These are phyloP conservation scores for Pythium myriotylum DNA, from an alignment of 352 stramenopile species.

Conservation along the genomic window DNA sequence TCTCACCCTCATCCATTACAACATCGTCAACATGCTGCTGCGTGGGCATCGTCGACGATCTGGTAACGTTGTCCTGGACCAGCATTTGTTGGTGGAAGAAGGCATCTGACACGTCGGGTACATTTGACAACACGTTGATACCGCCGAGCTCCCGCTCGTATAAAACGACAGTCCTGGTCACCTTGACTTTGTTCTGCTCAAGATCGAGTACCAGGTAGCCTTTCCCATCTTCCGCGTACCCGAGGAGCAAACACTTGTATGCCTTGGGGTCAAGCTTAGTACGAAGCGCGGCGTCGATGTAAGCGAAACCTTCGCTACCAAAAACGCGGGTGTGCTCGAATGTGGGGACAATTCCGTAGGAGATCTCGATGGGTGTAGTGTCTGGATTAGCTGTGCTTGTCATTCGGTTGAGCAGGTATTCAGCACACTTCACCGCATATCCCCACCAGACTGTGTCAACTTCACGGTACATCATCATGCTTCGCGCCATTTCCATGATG, in stretches of 20 bases:
- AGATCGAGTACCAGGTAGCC: slow-evolving; percentile 7
- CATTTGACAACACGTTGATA: slow-evolving; percentile 1
- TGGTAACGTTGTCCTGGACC: no score
- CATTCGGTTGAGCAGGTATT: slow-evolving; percentile 20
- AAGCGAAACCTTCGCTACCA: slow-evolving; percentile 13
- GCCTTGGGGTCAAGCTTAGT: slow-evolving; percentile 17
- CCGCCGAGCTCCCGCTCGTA: slow-evolving; percentile 4
- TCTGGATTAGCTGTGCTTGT: neutral
- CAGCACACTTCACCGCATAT: slow-evolving; percentile 21
- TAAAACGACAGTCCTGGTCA: neutral
- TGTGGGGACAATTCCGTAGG: neutral
- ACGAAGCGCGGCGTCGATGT: slow-evolving; percentile 13
- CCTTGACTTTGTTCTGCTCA: neutral
- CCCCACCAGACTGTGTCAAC: slow-evolving; percentile 16
- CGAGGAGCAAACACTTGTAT: slow-evolving; percentile 10
- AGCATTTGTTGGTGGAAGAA: no score
- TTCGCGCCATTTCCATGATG: neutral
- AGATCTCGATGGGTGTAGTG: slow-evolving; percentile 6
- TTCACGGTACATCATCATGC: slow-evolving; percentile 6
- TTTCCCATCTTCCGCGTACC: slow-evolving; percentile 6
- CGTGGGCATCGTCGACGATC: neutral
- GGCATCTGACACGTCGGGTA: neutral
- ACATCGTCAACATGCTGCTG: neutral
- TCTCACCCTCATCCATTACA: no score
- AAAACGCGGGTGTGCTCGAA: slow-evolving; percentile 17